A percentile compares a stretch with the other conserved stretches of the same genome.
Evolutionary conservation across 371 early-diverging fungal species (phyloP).

Genomic region (Mortierella sp.): DNA sequence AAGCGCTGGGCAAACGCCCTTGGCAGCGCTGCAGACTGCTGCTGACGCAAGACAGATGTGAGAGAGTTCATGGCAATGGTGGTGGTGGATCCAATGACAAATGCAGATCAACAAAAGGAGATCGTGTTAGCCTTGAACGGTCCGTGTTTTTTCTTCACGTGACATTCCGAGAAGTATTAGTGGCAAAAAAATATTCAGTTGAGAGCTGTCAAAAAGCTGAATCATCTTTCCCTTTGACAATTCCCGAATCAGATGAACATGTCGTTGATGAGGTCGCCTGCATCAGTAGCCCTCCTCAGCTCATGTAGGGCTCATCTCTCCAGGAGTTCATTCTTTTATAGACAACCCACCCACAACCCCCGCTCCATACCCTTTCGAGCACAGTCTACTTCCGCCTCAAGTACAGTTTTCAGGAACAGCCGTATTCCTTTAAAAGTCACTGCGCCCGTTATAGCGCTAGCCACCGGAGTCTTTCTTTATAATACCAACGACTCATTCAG

Average conservation of each 20-base stretch:
- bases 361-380: slow-evolving; percentile 5
- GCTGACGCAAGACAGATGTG: slow-evolving; percentile 32
- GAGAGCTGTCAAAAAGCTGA: too few species aligned
- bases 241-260: neutral
- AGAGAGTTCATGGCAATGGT: slow-evolving; percentile 28
- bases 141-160: slow-evolving; percentile 1
- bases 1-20: slow-evolving; percentile 12
- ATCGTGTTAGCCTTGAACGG: neutral
- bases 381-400: neutral
- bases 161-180: neutral
- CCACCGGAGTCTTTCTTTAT: slow-evolving; percentile 60
- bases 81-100: neutral
- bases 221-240: neutral
- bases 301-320: slow-evolving; percentile 14
- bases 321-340: neutral
- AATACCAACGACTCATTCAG: slow-evolving; percentile 62
- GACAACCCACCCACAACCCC: neutral
- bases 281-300: slow-evolving; percentile 16
- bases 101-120: slow-evolving; percentile 9
- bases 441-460: slow-evolving; percentile 21
- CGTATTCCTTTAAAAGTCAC: slow-evolving; percentile 28
- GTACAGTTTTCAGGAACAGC: neutral
- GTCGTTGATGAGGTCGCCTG: slow-evolving; percentile 26
- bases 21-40: slow-evolving; percentile 11
- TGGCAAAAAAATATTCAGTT: slow-evolving; percentile 5